Evolutionary conservation across 139 green algal species (phyloP), one percentile per base, ranked within the genome.

Genomic region (Chlamydomonas applanata): DNA sequence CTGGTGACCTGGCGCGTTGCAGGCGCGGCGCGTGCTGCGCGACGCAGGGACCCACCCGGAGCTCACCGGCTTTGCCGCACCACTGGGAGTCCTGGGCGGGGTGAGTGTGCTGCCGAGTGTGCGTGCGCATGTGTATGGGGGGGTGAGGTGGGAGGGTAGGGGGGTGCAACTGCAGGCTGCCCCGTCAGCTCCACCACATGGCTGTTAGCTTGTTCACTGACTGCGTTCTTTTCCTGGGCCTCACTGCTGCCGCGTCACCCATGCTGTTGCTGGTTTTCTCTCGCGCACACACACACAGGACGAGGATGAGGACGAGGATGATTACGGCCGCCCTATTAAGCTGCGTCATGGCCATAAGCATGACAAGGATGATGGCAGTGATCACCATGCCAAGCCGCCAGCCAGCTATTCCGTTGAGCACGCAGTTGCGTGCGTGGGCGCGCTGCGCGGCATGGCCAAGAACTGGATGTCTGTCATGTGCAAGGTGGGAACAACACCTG

Each of bases 381-480:
- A 79, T 17, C 62, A 73, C 29, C 77, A 84, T 34, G 64, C 60
- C 52, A 75, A 53, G 32, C n/a, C 74, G 33, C 83, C 80, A 11
- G 27, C 52, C n/a, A 25, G 32, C 11, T 85, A 81, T 59, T 66
- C 34, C n/a, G 59, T 33, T 64, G 81, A 66, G 24, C 45, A 67
- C 36, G 86, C 83, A 14, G 45, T 62, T 34, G 72, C 54, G 59
- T 87, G 91, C 67, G 59, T 90, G 17, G 64, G 63, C 3, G 88
- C 83, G 24, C 54, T 98, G 59, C 61, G 81, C 9, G 68, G 35
- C 0, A 87, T 89, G 24, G 74, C 86, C 17, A 83, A 83, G 34
- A 92, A 95, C 71, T 98, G 95, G 89, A 68, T 99, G 68, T 83
- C 83, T 2, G 74, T 97, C 53, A 83, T 98, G 72, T 93, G 94